Percentiles rank a stretch among this genome's conserved stretches.
Evolutionary conservation across 805 yeast species (phyloP).

Genomic region (Scheffersomyces stipitis): DNA sequence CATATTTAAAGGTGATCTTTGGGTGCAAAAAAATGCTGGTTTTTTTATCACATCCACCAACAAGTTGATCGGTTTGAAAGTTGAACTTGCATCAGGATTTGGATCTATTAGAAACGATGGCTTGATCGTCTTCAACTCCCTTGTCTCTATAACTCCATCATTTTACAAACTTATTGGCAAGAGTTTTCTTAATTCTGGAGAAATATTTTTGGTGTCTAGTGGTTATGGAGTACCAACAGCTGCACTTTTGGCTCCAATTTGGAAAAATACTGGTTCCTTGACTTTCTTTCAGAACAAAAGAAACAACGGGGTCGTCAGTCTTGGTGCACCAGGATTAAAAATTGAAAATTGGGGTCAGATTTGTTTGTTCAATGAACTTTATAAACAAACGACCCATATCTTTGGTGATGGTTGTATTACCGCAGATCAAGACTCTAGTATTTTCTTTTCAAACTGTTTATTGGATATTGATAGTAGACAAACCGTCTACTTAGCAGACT

Average conservation of each 20-base stretch:
- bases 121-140: conserved; percentile 13
- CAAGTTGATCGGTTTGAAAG: conserved; percentile 6
- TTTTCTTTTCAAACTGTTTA: conserved; percentile 8
- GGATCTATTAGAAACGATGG: conserved; percentile 20
- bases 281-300: conserved; percentile 21
- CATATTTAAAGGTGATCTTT: conserved; percentile 11
- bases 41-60: conserved; percentile 13
- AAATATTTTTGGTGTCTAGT: conserved; percentile 9
- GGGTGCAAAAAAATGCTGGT: conserved; percentile 13
- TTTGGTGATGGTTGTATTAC: conserved; percentile 29
- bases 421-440: conserved; percentile 12
- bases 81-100: conserved; percentile 8
- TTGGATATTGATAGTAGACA: conserved; percentile 6
- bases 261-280: conserved; percentile 20
- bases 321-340: conserved; percentile 8
- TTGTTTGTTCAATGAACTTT: conserved; percentile 23
- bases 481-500: conserved; percentile 9
- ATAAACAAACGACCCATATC: conserved; percentile 21
- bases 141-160: conserved; percentile 9
- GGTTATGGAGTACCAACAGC: conserved; percentile 10
- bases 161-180: conserved; percentile 5
- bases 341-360: conserved; percentile 14
- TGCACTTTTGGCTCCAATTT: conserved; percentile 7
- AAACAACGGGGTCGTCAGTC: conserved; percentile 17
- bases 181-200: conserved; percentile 9